A percentile compares a stretch with the other conserved stretches of the same genome.
Conservation (phyloP, 441 rosid species). For the Macaranga tanarius region DNA sequence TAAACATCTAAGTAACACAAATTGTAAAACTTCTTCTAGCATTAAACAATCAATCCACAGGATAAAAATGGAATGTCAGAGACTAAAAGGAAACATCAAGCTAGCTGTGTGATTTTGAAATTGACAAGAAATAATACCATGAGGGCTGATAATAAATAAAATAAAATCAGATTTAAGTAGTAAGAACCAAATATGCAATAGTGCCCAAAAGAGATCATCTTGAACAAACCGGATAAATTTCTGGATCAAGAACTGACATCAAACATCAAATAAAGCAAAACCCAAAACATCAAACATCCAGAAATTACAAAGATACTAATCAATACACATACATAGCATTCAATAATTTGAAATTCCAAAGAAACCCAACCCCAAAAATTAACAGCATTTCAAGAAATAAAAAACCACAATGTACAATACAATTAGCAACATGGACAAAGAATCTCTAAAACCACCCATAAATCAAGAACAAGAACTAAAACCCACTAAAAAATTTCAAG, state of each 20-base stretch:
- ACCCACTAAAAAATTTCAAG: neutral
- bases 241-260: neutral
- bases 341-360: neutral
- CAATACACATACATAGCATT: neutral
- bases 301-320: neutral
- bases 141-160: no score
- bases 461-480: neutral
- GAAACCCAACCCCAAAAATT: neutral
- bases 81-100: no score
- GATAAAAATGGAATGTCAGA: no score
- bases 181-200: neutral
- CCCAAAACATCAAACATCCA: neutral
- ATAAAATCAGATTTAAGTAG: neutral
- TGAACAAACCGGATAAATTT: neutral
- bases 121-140: no score
- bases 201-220: neutral
- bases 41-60: no score
- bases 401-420: no score
- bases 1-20: neutral
- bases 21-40: no score
- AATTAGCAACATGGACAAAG: neutral
- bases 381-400: no score
- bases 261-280: neutral
- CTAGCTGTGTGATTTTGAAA: no score
- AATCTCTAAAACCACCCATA: neutral